A percentile compares a stretch with the other conserved stretches of the same genome.
phyloP scores from a whole-genome alignment of 2,329 filamentous ascomycete genomes.

The Fusarium sp. region DNA sequence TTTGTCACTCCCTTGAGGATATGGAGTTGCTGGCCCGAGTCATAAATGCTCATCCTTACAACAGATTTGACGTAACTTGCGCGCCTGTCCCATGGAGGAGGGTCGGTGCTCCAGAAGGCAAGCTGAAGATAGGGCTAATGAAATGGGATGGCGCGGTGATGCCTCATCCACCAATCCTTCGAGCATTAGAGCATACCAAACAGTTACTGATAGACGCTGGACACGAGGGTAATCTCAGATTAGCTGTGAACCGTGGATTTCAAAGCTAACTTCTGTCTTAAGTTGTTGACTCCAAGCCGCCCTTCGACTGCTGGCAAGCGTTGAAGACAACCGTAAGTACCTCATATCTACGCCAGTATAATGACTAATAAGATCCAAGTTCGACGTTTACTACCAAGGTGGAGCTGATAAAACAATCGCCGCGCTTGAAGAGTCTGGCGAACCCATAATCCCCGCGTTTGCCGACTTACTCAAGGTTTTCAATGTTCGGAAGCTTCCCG shows the following conservation, averaged over 20 bases:
- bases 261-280: accelerated
- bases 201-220: neutral
- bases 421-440: neutral
- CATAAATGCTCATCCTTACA: neutral
- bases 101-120: accelerated
- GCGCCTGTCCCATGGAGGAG: conserved; percentile 1
- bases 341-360: accelerated
- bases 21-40: neutral
- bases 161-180: conserved; percentile 16
- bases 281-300: conserved; percentile 17
- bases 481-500: neutral
- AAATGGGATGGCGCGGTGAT: conserved; percentile 8
- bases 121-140: conserved; percentile 10
- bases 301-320: conserved; percentile 17
- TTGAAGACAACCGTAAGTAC: neutral
- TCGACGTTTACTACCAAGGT: conserved; percentile 9
- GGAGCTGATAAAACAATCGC: neutral
- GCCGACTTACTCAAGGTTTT: conserved; percentile 5
- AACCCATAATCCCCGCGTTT: conserved; percentile 5
- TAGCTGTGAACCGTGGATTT: accelerated
- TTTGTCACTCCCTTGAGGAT: conserved; percentile 8
- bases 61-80: neutral
- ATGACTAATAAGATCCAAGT: neutral
- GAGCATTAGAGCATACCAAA: neutral
- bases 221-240: neutral